phyloP scores from a whole-genome alignment of 2,329 filamentous ascomycete genomes.

The Aspergillus ochraceoroseus region DNA sequence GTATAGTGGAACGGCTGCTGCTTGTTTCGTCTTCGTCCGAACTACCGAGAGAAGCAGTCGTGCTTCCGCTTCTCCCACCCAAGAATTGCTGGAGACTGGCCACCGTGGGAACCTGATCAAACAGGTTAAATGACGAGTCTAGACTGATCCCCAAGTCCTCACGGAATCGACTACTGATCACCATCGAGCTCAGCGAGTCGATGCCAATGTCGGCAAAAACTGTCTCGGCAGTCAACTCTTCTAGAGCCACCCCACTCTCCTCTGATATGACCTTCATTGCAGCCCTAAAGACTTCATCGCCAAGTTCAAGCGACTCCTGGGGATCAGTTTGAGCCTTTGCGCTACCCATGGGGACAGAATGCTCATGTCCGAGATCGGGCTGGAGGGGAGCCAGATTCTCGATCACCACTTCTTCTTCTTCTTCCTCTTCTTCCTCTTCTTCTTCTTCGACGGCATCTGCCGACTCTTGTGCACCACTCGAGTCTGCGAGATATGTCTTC shows the following conservation, averaged over 20 bases:
- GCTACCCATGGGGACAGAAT: too few relatives aligned
- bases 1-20: neutral
- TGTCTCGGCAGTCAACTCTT: slow-evolving; percentile 9
- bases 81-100: neutral
- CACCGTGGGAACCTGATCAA: neutral
- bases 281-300: slow-evolving; percentile 2
- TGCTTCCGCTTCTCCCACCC: neutral
- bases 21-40: neutral
- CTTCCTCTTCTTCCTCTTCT: neutral
- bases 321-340: neutral
- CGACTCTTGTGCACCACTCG: too few relatives aligned
- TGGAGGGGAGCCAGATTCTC: neutral
- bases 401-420: too few relatives aligned
- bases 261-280: slow-evolving; percentile 17
- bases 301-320: neutral
- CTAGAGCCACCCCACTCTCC: slow-evolving; percentile 15
- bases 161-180: slow-evolving; percentile 13
- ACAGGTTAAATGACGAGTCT: slow-evolving; percentile 2
- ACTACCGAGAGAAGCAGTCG: neutral
- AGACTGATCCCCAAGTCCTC: slow-evolving; percentile 11
- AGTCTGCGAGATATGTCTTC: neutral
- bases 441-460: neutral
- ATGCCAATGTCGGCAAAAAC: slow-evolving; percentile 17
- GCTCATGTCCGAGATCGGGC: too few relatives aligned
- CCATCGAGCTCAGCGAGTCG: slow-evolving; percentile 16